Percentiles rank a stretch among this genome's conserved stretches.
Conservation (phyloP, 345 rosid genomes). For the Acer campestre region DNA sequence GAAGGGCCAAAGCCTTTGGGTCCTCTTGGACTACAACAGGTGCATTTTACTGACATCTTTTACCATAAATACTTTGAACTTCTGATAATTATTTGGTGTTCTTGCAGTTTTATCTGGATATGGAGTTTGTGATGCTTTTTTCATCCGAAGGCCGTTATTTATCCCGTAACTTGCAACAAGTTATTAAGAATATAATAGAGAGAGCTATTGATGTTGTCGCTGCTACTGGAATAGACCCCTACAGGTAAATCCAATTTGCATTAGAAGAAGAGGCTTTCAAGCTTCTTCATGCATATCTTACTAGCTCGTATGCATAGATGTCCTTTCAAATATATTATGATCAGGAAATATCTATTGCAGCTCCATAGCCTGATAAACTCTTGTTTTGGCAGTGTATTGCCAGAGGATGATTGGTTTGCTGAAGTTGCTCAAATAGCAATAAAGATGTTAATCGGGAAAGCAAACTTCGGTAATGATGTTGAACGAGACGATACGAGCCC, state of each 20-base stretch:
- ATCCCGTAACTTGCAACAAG: conserved; percentile 82
- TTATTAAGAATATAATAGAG: conserved; percentile 78
- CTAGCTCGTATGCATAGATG: background rate
- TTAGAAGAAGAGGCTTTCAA: background rate
- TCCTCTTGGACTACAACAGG: conserved; percentile 84
- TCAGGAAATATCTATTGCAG: background rate
- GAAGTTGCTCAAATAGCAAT: conserved; percentile 89
- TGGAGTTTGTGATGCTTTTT: conserved; percentile 90
- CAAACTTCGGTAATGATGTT: conserved; percentile 41
- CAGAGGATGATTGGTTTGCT: conserved; percentile 95
- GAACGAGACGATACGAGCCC: conserved; percentile 70
- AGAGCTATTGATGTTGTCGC: conserved; percentile 82
- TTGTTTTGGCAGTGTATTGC: conserved; percentile 53
- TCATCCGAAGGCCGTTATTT: conserved; percentile 88
- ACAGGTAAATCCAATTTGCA: conserved; percentile 42
- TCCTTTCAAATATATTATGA: background rate
- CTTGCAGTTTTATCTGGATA: conserved; percentile 82
- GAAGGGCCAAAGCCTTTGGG: conserved; percentile 70
- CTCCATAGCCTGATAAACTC: background rate
- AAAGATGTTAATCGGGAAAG: conserved; percentile 72
- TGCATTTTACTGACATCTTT: conserved; percentile 13
- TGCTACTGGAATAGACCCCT: conserved; percentile 72
- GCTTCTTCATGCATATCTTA: background rate
- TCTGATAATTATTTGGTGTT: conserved; percentile 15
- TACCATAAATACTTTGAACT: background rate